A percentile compares a stretch with the other conserved stretches of the same genome.
These are phyloP conservation scores for Lecanoromycetidae sp. DNA, from an alignment of 2,329 filamentous ascomycete species.

Conservation along the genomic window DNA sequence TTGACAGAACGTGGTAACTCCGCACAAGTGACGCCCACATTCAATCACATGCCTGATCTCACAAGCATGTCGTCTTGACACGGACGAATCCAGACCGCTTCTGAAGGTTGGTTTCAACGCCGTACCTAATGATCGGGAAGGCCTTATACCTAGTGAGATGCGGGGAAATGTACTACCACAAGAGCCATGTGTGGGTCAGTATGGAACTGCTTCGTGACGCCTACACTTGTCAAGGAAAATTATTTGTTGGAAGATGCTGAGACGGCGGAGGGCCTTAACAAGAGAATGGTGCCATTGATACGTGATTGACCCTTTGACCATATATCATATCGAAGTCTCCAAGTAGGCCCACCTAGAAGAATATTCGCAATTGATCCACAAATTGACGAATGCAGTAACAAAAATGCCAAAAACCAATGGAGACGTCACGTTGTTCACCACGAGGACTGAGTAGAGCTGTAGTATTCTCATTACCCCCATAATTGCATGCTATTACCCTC, in stretches of 20 bases:
- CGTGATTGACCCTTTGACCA: not conserved
- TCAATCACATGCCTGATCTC: too few species aligned
- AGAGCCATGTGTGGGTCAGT: too few species aligned
- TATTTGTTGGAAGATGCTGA: not conserved
- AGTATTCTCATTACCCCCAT: constrained; percentile 4
- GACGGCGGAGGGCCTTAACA: not conserved
- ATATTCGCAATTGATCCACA: too few species aligned
- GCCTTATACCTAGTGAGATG: too few species aligned
- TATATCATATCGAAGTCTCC: not conserved
- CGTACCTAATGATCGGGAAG: not conserved
- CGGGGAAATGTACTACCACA: not conserved
- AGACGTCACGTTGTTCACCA: not conserved
- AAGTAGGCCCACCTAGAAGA: too few species aligned
- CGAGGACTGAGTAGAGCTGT: not conserved
- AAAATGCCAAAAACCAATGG: not conserved
- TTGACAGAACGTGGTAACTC: too few species aligned
- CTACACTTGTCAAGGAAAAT: not conserved
- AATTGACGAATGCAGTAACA: not conserved
- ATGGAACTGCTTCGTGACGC: not conserved
- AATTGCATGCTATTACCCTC: not conserved
- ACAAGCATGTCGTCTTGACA: not conserved
- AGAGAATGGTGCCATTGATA: not conserved
- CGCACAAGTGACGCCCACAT: too few species aligned
- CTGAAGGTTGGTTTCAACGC: not conserved
- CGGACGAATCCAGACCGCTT: not conserved